Evolutionary conservation across 2,329 filamentous ascomycete species (phyloP), one percentile per base, ranked within the genome.

Genomic region (Ceratocystiopsis minuta): DNA sequence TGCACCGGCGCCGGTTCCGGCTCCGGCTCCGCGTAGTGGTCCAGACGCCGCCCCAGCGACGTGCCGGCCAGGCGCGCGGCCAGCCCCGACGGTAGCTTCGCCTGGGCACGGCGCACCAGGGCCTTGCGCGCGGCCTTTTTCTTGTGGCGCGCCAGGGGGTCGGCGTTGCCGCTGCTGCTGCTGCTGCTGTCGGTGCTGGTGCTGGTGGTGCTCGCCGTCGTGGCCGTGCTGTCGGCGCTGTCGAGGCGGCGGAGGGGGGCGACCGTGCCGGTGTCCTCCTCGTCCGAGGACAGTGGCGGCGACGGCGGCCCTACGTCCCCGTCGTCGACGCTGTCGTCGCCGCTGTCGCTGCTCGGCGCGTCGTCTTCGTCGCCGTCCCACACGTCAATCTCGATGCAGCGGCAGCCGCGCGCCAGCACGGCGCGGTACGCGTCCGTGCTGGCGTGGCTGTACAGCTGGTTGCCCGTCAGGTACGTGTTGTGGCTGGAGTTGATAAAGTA

Each of bases 401-500:
- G 78, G 52, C 87, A 93, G 2, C 85, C 86, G 40, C 83, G 76
- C 51, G 85, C 72, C 43, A 95, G 65, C 11, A 87, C 84, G 40
- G 78, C 78, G 50, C 84, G 84, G 64, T 95, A 95, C 3, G 83
- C 81, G 50, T 86, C 81, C 0, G 84, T 85, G 55, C 86, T 92
- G 41, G 85, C 90, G 46, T 80, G 75, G 51, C 85, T 88, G 46
- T 74, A 84, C 14, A 94, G 75, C 63, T 95, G 87, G 55, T 88
- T 82, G 18, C 87, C 87, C 2, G 86, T 74, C 17, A 95, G 72
- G 52, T 95, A 95, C 0, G 87, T 95, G 60, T 95, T 95, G 66
- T 95, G 87, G 43, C 86, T 94, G 52, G 84, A 93, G 48, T 80
- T 92, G 55, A 95, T 84, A 60, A 85, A 94, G 60, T 95, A 95